Conservation (phyloP, 2,329 filamentous ascomycete species). For the Curvularia sp. region DNA sequence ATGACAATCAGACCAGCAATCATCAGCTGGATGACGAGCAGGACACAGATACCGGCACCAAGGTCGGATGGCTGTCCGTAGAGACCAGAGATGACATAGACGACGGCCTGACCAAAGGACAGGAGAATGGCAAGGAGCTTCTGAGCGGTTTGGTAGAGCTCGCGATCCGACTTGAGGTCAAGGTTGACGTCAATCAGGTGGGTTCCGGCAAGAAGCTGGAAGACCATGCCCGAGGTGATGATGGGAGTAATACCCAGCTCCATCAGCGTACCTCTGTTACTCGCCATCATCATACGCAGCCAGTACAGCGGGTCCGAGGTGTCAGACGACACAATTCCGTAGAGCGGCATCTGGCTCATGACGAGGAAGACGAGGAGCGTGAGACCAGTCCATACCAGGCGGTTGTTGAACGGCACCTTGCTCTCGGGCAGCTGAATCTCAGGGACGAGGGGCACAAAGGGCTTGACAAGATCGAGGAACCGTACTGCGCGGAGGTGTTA, state of each 20-base stretch:
- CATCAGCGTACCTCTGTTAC: slow-evolving; percentile 96
- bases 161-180: slow-evolving; percentile 98
- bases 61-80: slow-evolving; percentile 97
- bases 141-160: slow-evolving; percentile 99
- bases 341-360: slow-evolving; percentile 97
- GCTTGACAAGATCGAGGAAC: slow-evolving; percentile 99
- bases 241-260: slow-evolving; percentile 96
- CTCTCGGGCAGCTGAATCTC: slow-evolving; percentile 89
- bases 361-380: slow-evolving; percentile 98
- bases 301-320: slow-evolving; percentile 99
- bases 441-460: slow-evolving; percentile 98
- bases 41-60: slow-evolving; percentile 96
- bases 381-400: slow-evolving; percentile 61
- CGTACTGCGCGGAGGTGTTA: slow-evolving; percentile 69
- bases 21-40: slow-evolving; percentile 96
- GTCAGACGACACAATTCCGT: slow-evolving; percentile 96
- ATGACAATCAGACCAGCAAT: slow-evolving; percentile 98
- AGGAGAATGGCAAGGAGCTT: slow-evolving; percentile 92
- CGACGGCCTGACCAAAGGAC: slow-evolving; percentile 95
- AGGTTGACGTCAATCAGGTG: slow-evolving; percentile 99
- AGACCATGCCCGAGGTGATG: slow-evolving; percentile 99
- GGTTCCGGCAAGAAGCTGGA: slow-evolving; percentile 98
- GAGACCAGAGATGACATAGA: slow-evolving; percentile 93
- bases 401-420: slow-evolving; percentile 97
- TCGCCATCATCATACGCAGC: slow-evolving; percentile 99